A percentile compares a stretch with the other conserved stretches of the same genome.
Evolutionary conservation across 78 protist genomes (phyloP).

Genomic region (Paulinella micropora): DNA sequence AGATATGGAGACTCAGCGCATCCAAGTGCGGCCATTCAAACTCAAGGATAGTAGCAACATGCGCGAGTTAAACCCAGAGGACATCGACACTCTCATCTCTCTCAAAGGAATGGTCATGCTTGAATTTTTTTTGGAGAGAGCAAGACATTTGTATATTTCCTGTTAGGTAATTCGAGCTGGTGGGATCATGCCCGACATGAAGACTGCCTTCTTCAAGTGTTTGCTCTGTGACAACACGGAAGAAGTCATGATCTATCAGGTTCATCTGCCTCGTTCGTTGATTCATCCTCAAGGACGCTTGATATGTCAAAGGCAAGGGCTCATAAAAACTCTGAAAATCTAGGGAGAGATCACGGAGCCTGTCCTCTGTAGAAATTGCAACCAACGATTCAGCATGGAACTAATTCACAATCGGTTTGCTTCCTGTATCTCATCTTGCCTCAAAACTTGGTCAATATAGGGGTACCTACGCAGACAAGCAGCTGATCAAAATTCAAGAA

Average conservation of each 20-base stretch:
- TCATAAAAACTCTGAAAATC: not conserved
- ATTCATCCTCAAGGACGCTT: not conserved
- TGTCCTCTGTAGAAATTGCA: not conserved
- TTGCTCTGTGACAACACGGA: not conserved
- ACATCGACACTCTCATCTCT: slow-evolving; percentile 70
- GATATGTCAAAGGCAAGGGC: not conserved
- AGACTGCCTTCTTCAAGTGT: slow-evolving; percentile 35
- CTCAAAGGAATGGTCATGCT: slow-evolving; percentile 83
- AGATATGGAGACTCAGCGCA: not conserved
- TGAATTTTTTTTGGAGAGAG: too few relatives aligned
- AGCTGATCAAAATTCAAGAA: slow-evolving; percentile 52
- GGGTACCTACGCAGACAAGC: slow-evolving; percentile 82
- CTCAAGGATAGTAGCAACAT: slow-evolving; percentile 18
- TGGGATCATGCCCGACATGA: slow-evolving; percentile 67
- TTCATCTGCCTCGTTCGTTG: not conserved
- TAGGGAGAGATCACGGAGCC: slow-evolving; percentile 65
- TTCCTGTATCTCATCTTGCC: too few relatives aligned
- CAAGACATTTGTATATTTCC: too few relatives aligned
- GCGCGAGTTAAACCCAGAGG: slow-evolving; percentile 68
- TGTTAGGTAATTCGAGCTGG: not conserved
- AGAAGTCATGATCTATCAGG: not conserved
- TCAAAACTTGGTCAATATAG: too few relatives aligned
- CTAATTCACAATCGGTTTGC: slow-evolving; percentile 83
- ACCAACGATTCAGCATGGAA: slow-evolving; percentile 16
- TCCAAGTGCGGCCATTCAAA: slow-evolving; percentile 43